phyloP scores from a whole-genome alignment of 2,329 filamentous ascomycete species.

The Apiospora arundinis region DNA sequence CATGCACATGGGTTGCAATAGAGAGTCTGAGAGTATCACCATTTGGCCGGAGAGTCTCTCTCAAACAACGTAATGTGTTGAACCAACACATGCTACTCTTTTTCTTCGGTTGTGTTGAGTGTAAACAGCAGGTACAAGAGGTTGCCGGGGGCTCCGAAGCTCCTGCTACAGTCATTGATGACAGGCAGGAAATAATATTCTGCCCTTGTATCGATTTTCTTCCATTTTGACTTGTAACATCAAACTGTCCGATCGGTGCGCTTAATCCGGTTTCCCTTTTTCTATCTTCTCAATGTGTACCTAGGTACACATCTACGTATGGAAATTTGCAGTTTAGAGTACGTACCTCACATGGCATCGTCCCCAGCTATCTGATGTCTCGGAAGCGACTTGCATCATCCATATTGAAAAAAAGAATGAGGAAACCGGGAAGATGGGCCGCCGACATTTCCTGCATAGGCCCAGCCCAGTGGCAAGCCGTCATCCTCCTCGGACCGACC shows the following conservation, averaged over 20 bases:
- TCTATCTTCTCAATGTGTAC: no score
- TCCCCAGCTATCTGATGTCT: not conserved
- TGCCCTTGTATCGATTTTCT: no score
- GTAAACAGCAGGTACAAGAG: not conserved
- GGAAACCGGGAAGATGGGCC: not conserved
- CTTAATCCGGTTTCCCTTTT: no score
- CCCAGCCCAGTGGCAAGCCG: not conserved
- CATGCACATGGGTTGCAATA: not conserved
- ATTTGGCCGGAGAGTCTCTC: not conserved
- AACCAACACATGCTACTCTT: not conserved
- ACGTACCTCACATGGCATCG: not conserved
- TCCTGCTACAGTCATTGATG: not conserved
- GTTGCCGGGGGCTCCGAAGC: not conserved
- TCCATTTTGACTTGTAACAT: not conserved
- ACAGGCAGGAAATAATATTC: no score
- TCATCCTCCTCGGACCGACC: not conserved
- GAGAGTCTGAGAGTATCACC: not conserved
- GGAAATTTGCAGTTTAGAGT: not conserved
- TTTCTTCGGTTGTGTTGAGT: not conserved
- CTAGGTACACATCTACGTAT: no score
- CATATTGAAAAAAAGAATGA: not conserved
- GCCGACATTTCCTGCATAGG: not conserved
- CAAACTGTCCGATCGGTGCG: not conserved
- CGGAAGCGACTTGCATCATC: conserved; percentile 15
- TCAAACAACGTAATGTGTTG: not conserved